A percentile compares a stretch with the other conserved stretches of the same genome.
Conservation (phyloP, 768 basidiomycete species). For the Termitomyces sp. region DNA sequence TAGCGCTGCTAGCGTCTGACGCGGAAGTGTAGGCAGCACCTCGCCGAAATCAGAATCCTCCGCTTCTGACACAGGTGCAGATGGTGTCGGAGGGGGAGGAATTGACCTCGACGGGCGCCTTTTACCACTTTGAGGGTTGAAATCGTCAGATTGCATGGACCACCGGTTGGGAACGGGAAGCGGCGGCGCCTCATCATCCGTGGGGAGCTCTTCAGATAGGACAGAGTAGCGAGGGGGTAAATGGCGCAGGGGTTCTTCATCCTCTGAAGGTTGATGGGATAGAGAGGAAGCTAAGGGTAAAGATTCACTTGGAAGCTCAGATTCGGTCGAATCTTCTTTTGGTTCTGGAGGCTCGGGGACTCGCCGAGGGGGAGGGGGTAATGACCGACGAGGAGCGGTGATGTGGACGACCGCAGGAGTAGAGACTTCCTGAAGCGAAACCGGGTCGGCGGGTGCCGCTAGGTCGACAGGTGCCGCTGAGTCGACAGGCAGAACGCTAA, state of each 20-base stretch:
- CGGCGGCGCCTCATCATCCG: slow-evolving; percentile 14
- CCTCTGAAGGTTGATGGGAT: slow-evolving; percentile 7
- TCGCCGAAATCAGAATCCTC: slow-evolving; percentile 30
- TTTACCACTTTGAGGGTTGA: background rate
- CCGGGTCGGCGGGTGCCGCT: slow-evolving; percentile 3
- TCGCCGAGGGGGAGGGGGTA: slow-evolving; percentile 18
- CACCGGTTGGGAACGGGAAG: slow-evolving; percentile 15
- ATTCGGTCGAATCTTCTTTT: slow-evolving; percentile 18
- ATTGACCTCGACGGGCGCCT: slow-evolving; percentile 9
- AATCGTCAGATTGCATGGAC: slow-evolving; percentile 4
- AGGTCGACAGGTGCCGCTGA: slow-evolving; percentile 7
- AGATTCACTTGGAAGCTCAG: background rate
- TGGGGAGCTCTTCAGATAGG: slow-evolving; percentile 6
- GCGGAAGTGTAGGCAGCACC: slow-evolving; percentile 25
- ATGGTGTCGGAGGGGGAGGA: slow-evolving; percentile 10
- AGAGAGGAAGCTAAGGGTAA: background rate
- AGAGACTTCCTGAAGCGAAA: background rate
- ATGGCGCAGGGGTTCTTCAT: slow-evolving; percentile 10
- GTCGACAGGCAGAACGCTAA: slow-evolving; percentile 2
- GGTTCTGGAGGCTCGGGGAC: slow-evolving; percentile 22
- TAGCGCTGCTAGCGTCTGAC: slow-evolving; percentile 12
- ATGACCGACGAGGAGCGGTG: slow-evolving; percentile 2
- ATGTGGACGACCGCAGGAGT: background rate
- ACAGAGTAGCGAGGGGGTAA: slow-evolving; percentile 8
- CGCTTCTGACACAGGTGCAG: slow-evolving; percentile 14